A percentile compares a stretch with the other conserved stretches of the same genome.
Conservation (phyloP, 257 asterid genomes). For the Nemophila menziesii region DNA sequence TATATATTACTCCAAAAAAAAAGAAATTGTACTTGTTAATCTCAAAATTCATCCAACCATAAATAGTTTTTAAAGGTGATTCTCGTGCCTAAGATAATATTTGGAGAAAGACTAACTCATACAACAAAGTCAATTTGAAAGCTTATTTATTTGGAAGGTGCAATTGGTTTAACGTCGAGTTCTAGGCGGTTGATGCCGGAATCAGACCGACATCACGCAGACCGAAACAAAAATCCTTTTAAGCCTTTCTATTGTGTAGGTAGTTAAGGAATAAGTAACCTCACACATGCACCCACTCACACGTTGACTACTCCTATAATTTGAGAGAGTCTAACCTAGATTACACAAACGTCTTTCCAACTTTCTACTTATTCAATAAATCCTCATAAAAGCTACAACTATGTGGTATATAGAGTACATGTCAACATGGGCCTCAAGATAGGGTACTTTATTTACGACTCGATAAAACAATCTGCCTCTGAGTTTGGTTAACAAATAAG, state of each 20-base stretch:
- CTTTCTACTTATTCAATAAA: constrained; percentile 13
- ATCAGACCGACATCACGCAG: constrained; percentile 20
- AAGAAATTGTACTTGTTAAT: too few relatives aligned
- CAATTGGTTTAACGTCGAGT: constrained; percentile 5
- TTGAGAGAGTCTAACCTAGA: background rate
- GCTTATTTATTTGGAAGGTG: background rate
- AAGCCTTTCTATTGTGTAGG: constrained; percentile 10
- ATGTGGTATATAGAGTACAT: too few relatives aligned
- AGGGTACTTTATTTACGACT: too few relatives aligned
- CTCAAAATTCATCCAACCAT: too few relatives aligned
- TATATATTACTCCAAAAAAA: too few relatives aligned
- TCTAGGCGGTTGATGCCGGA: constrained; percentile 23
- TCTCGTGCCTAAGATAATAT: too few relatives aligned
- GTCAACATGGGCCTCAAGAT: too few relatives aligned
- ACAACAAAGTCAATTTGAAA: too few relatives aligned
- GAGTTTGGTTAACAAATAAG: too few relatives aligned
- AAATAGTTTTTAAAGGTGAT: too few relatives aligned
- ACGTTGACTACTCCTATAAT: background rate
- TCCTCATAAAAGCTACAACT: background rate
- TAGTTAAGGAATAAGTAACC: constrained; percentile 11
- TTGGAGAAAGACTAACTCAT: too few relatives aligned
- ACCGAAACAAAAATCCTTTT: constrained; percentile 14
- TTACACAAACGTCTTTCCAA: constrained; percentile 13
- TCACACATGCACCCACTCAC: constrained; percentile 1
- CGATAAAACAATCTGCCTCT: too few relatives aligned